A percentile compares a stretch with the other conserved stretches of the same genome.
Evolutionary conservation across 306 rosid genomes (phyloP).

Genomic region (Aeschynomene evenia): DNA sequence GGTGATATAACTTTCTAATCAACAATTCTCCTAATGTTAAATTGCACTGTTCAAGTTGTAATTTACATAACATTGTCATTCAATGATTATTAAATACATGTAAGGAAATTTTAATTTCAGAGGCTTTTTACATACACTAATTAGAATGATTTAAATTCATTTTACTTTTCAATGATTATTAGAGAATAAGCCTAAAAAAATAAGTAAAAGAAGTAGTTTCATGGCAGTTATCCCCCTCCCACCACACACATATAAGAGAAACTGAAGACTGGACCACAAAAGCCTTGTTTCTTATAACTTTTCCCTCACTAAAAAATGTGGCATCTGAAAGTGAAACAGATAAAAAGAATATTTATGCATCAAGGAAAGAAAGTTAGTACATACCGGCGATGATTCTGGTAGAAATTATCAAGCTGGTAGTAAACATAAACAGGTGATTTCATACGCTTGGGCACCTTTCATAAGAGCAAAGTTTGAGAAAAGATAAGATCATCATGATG

Average conservation of each 20-base stretch:
- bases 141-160: no score
- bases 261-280: not conserved
- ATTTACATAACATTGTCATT: no score
- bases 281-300: not conserved
- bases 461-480: constrained; percentile 12
- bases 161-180: no score
- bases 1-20: no score
- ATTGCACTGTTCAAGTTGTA: no score
- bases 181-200: not conserved
- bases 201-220: not conserved
- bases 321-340: not conserved
- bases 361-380: constrained; percentile 9
- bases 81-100: no score
- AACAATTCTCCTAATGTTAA: no score
- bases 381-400: constrained; percentile 93
- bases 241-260: not conserved
- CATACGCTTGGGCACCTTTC: constrained; percentile 68
- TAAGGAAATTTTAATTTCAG: no score
- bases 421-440: constrained; percentile 73
- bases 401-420: constrained; percentile 92
- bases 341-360: not conserved
- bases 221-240: not conserved
- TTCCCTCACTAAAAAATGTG: not conserved
- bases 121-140: no score
- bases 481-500: constrained; percentile 7